Percentiles rank a stretch among this genome's conserved stretches.
These are phyloP conservation scores for Bolboschoenus planiculmis DNA, from an alignment of 176 grass and related monocot species.

Conservation along the genomic window DNA sequence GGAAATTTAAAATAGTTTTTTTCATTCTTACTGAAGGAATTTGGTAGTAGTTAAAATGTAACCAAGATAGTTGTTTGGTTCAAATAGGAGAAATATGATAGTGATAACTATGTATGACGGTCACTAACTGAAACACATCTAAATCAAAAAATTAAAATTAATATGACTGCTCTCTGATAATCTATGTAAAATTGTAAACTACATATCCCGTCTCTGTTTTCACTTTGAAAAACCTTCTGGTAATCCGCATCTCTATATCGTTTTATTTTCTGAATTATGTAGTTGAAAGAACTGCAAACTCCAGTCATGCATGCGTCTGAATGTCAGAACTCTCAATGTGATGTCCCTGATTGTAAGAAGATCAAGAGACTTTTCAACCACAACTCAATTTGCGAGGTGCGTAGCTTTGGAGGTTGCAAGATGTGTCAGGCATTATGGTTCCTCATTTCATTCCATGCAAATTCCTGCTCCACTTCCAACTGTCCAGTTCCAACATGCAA, in stretches of 20 bases:
- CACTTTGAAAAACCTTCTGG: background rate
- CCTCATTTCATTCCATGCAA: background rate
- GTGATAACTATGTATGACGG: background rate
- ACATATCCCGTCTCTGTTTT: background rate
- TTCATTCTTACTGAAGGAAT: background rate
- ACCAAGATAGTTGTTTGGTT: background rate
- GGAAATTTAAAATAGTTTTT: background rate
- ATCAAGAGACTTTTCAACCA: background rate
- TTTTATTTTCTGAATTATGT: background rate
- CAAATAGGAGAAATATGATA: no score
- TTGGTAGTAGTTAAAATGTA: background rate
- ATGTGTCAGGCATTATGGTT: background rate
- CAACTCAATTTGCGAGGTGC: background rate
- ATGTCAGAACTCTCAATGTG: background rate
- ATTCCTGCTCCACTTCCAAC: background rate
- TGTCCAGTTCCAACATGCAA: conserved; percentile 6
- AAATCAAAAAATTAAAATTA: no score
- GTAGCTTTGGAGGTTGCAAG: background rate
- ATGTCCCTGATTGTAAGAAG: background rate
- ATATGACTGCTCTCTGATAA: background rate
- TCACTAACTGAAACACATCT: no score
- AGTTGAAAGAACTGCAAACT: background rate
- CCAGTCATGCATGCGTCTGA: background rate
- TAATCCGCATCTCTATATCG: background rate
- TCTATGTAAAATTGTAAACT: background rate